phyloP scores from a whole-genome alignment of 164 flowering plant species.

The Aristolochia contorta region DNA sequence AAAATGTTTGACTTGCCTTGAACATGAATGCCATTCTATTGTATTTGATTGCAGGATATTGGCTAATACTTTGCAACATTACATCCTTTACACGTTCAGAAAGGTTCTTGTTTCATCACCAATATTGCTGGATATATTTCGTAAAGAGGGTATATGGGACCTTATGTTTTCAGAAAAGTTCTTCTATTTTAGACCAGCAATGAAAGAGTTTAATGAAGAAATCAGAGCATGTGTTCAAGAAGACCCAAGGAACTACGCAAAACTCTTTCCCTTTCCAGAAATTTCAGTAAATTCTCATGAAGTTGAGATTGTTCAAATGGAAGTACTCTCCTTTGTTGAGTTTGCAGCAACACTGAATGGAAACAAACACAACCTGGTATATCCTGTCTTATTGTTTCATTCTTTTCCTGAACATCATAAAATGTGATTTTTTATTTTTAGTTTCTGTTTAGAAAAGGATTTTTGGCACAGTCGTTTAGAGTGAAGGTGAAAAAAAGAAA shows the following conservation, averaged over 20 bases:
- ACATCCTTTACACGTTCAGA: slow-evolving; percentile 55
- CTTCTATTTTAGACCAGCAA: slow-evolving; percentile 62
- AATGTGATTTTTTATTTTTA: no score
- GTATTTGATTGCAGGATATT: slow-evolving; percentile 46
- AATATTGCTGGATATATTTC: slow-evolving; percentile 47
- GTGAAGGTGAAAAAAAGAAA: no score
- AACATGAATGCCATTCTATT: not conserved
- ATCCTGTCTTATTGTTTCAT: slow-evolving; percentile 9
- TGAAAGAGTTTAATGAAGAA: slow-evolving; percentile 31
- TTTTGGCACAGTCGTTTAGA: no score
- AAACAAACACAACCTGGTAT: slow-evolving; percentile 66
- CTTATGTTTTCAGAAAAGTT: slow-evolving; percentile 82
- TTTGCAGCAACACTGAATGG: slow-evolving; percentile 69
- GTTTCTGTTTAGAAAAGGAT: no score
- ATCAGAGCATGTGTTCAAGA: slow-evolving; percentile 12
- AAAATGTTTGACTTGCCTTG: not conserved
- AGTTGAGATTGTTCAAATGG: slow-evolving; percentile 55
- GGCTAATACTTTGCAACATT: slow-evolving; percentile 50
- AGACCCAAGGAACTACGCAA: slow-evolving; percentile 9
- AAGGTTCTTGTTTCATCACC: slow-evolving; percentile 61
- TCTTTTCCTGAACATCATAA: not conserved
- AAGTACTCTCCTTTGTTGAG: slow-evolving; percentile 73
- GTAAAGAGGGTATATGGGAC: slow-evolving; percentile 87
- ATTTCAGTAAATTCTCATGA: slow-evolving; percentile 22
- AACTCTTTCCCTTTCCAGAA: slow-evolving; percentile 12